These are phyloP conservation scores for Hymenoscyphus albidus DNA, from an alignment of 2,329 filamentous ascomycete species.

Conservation along the genomic window DNA sequence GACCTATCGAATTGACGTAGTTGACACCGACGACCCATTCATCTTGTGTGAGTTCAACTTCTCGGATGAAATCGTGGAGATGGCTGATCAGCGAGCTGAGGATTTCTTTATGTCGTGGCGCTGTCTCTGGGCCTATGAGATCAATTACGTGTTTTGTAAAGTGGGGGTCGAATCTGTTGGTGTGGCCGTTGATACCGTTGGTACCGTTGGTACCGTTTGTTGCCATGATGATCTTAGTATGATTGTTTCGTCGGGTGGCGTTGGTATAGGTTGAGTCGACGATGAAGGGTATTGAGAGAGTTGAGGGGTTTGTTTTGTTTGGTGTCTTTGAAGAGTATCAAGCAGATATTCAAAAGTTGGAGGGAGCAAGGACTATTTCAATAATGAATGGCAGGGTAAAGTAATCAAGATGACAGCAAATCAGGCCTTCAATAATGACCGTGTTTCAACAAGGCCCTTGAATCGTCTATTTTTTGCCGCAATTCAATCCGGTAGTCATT, in stretches of 20 bases:
- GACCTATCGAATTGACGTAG: slow-evolving; percentile 71
- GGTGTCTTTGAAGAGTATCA: neutral
- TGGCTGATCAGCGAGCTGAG: slow-evolving; percentile 63
- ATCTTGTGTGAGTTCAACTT: slow-evolving; percentile 71
- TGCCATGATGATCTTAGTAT: neutral
- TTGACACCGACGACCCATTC: slow-evolving; percentile 75
- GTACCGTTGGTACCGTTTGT: slow-evolving; percentile 3
- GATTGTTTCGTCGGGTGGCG: neutral
- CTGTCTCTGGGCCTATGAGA: slow-evolving; percentile 66
- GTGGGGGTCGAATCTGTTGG: slow-evolving; percentile 61
- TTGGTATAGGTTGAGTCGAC: neutral
- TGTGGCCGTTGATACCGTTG: neutral
- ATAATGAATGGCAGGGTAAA: neutral
- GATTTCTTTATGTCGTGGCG: slow-evolving; percentile 60
- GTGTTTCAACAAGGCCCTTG: neutral
- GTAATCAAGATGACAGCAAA: neutral
- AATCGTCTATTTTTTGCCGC: neutral
- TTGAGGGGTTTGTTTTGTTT: neutral
- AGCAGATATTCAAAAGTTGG: neutral
- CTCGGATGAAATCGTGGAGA: slow-evolving; percentile 74
- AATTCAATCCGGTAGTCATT: neutral
- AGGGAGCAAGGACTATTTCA: neutral
- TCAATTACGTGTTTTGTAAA: slow-evolving; percentile 73
- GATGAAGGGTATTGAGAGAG: neutral
- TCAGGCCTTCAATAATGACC: neutral